These are phyloP conservation scores for Pseudogymnoascus sp. DNA, from an alignment of 2,329 filamentous ascomycete genomes.

Conservation along the genomic window DNA sequence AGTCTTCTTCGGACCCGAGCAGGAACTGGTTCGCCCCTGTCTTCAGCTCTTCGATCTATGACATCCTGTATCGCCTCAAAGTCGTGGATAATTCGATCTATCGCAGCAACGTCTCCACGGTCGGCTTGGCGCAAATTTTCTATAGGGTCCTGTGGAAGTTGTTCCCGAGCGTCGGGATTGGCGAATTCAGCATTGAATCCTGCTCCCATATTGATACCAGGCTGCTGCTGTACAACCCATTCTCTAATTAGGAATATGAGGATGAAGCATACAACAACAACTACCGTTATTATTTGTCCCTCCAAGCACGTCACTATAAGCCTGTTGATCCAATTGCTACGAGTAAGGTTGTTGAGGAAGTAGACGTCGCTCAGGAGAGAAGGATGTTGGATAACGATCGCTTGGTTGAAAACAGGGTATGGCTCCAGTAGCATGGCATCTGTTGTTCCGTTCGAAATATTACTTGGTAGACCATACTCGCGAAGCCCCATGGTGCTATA, in stretches of 20 bases:
- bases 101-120: conserved; percentile 8
- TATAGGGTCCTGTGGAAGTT: conserved; percentile 15
- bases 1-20: conserved; percentile 22
- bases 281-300: conserved; percentile 85
- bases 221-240: conserved; percentile 97
- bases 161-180: conserved; percentile 33
- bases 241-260: conserved; percentile 94
- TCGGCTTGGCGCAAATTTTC: conserved; percentile 12
- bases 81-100: conserved; percentile 15
- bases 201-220: conserved; percentile 75
- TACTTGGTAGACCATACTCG: background rate
- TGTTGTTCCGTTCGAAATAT: background rate
- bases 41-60: conserved; percentile 9
- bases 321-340: conserved; percentile 66
- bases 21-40: conserved; percentile 20
- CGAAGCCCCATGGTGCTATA: background rate
- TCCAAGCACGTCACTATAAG: conserved; percentile 78
- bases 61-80: conserved; percentile 9
- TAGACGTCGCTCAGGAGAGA: conserved; percentile 52
- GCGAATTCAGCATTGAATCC: conserved; percentile 49
- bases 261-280: conserved; percentile 91
- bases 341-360: conserved; percentile 56
- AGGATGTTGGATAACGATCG: conserved; percentile 20
- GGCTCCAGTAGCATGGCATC: background rate
- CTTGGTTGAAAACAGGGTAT: background rate